Evolutionary conservation across 1,139 yeast species (phyloP).

Genomic region (Oligophagozyma castellii): DNA sequence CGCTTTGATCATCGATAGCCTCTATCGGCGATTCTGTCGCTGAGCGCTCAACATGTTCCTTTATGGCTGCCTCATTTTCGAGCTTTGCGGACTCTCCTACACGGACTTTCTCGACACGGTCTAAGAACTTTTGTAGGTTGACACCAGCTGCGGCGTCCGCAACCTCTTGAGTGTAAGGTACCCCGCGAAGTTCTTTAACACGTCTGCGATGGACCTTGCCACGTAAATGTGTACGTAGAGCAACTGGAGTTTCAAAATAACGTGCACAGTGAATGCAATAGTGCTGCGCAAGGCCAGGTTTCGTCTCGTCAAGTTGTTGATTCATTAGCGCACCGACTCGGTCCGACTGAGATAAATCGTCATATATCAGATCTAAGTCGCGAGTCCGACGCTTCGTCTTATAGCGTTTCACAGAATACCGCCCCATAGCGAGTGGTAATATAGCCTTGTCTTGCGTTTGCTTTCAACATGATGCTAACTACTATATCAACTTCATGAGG

Average conservation of each 20-base stretch:
- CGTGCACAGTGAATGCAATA: conserved; percentile 92
- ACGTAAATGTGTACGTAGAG: conserved; percentile 58
- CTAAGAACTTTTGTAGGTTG: conserved; percentile 52
- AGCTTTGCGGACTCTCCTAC: conserved; percentile 21
- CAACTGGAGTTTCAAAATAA: conserved; percentile 68
- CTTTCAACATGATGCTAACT: too few relatives aligned
- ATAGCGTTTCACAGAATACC: conserved; percentile 65
- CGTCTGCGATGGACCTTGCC: conserved; percentile 79
- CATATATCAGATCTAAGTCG: conserved; percentile 72
- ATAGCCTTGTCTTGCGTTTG: too few relatives aligned
- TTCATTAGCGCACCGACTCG: conserved; percentile 51
- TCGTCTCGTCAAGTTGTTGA: conserved; percentile 79
- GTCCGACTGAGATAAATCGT: conserved; percentile 55
- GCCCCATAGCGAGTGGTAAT: conserved; percentile 80
- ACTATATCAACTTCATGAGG: too few relatives aligned
- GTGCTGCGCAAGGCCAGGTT: conserved; percentile 89
- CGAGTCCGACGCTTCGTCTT: conserved; percentile 75
- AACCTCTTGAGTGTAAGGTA: conserved; percentile 79
- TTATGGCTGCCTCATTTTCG: conserved; percentile 16
- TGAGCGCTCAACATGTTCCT: conserved; percentile 18
- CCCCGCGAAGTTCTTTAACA: conserved; percentile 55
- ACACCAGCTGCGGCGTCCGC: conserved; percentile 85
- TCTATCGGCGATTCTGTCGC: too few relatives aligned
- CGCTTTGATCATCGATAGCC: background rate
- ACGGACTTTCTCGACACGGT: conserved; percentile 45